phyloP scores from a whole-genome alignment of 345 rosid genomes.

The Gossypium sturtianum region DNA sequence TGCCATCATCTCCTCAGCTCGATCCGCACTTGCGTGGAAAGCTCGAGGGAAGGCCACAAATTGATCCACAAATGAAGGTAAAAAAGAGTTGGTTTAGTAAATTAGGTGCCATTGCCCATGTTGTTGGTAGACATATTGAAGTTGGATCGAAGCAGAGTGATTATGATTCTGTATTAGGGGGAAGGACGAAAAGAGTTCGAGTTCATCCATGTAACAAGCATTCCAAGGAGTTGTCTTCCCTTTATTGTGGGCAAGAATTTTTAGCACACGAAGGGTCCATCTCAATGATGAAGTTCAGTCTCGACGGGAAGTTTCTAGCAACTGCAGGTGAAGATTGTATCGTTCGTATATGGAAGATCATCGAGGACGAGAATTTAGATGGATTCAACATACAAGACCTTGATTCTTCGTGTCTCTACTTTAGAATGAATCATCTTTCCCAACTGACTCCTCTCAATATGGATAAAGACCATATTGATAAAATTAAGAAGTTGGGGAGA shows the following conservation, averaged over 20 bases:
- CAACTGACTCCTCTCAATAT: conserved; percentile 27
- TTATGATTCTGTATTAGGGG: neutral
- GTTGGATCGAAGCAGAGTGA: conserved; percentile 16
- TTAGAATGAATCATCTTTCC: conserved; percentile 40
- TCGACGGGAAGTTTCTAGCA: conserved; percentile 33
- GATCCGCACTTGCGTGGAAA: neutral
- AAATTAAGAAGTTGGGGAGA: conserved; percentile 26
- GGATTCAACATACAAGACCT: conserved; percentile 27
- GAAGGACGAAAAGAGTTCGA: neutral
- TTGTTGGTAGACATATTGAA: conserved; percentile 21
- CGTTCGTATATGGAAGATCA: conserved; percentile 60
- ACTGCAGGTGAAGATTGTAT: conserved; percentile 57
- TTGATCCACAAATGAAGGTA: conserved; percentile 24
- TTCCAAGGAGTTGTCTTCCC: conserved; percentile 9
- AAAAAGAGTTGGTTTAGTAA: conserved; percentile 39
- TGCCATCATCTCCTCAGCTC: conserved; percentile 26
- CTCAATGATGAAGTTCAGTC: conserved; percentile 3
- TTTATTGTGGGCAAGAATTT: conserved; percentile 6
- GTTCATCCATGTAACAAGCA: neutral
- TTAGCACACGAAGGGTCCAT: conserved; percentile 3
- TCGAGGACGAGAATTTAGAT: conserved; percentile 37
- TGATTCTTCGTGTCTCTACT: conserved; percentile 45
- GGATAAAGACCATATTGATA: conserved; percentile 28
- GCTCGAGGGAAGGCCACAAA: neutral
- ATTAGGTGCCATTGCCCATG: conserved; percentile 24